Base-by-base conservation (phyloP, 2,329 filamentous ascomycete species). In the Purpureocillium lavendulum region DNA sequence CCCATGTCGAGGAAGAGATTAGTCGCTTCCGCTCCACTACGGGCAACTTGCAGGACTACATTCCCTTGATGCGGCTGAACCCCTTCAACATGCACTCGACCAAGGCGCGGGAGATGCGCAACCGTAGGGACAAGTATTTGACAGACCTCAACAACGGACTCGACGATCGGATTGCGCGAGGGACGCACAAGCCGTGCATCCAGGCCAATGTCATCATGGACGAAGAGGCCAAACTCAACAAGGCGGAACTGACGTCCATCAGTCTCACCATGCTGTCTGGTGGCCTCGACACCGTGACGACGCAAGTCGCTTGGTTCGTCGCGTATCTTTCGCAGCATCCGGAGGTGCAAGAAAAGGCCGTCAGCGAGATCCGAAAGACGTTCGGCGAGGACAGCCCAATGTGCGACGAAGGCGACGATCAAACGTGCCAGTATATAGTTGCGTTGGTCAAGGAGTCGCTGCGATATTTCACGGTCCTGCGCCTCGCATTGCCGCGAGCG, bases 251-350 rank as follows among this genome's bases (percentile, higher is more conserved):
- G 29, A 80, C 70, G 0, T 78, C 73, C 0, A 83, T 83, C 48
- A 80, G 75, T 45, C 56, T 84, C 44, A 83, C 79, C 1, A 84
- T 84, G 80, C 61, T 84, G 4, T 79, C 75, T 0, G 80, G 79
- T 1, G 80, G 80, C 0, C 61, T 84, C 4, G 80, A 84, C 45
- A 84, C 80, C 0, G 70, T 84, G 29, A 81, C 77, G 2, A 82
- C 78, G 0, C 63, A 80, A 5, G 71, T 83, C 2, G 74, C 77
- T 4, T 83, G 79, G 79, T 78, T 75, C 49, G 67, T 83, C 37
- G 75, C 71, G 1, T 62, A 80, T 21, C 59, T 84, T 3, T 69
- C 77, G 0, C 69, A 75, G 34, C 66, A 75, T 16, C 72, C 71
- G 0, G 77, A 83, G 41, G 69, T 84, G 6, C 80, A 84, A 48